These are phyloP conservation scores for Pseudocercospora vitis DNA, from an alignment of 2,329 filamentous ascomycete genomes.

Conservation along the genomic window DNA sequence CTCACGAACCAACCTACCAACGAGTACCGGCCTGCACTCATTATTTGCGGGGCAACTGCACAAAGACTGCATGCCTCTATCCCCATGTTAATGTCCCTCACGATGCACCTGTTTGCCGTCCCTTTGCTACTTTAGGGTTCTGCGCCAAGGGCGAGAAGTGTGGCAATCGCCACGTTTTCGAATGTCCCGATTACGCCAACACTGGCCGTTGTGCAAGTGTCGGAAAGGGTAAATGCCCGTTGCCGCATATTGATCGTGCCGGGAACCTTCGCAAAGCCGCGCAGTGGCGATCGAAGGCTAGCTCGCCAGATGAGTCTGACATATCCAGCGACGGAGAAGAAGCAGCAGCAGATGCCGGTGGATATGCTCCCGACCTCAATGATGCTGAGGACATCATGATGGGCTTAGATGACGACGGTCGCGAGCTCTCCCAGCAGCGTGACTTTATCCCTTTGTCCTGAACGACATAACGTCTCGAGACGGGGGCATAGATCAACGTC, in stretches of 20 bases:
- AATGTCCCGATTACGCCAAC: constrained; percentile 95
- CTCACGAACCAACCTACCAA: constrained; percentile 79
- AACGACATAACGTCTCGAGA: neutral
- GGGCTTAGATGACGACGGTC: constrained; percentile 39
- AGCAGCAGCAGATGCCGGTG: constrained; percentile 43
- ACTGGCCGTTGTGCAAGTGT: constrained; percentile 77
- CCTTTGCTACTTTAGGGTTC: constrained; percentile 84
- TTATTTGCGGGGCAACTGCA: constrained; percentile 86
- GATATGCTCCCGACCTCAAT: constrained; percentile 33
- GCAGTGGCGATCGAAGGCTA: constrained; percentile 44
- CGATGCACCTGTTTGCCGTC: constrained; percentile 74
- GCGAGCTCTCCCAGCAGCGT: constrained; percentile 54
- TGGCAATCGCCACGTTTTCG: constrained; percentile 74
- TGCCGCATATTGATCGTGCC: constrained; percentile 84
- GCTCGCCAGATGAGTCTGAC: constrained; percentile 50
- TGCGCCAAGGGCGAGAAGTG: constrained; percentile 80
- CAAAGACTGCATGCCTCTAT: constrained; percentile 82
- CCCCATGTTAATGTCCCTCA: constrained; percentile 76
- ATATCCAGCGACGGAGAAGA: constrained; percentile 77
- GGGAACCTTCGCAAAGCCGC: constrained; percentile 68
- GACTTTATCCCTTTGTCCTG: constrained; percentile 53
- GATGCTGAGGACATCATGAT: constrained; percentile 49
- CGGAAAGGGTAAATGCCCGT: constrained; percentile 63
- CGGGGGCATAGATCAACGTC: neutral
- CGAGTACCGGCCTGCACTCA: constrained; percentile 87